Evolutionary conservation across 2,329 filamentous ascomycete species (phyloP), one percentile per base, ranked within the genome.

Genomic region (Hypoxylon sp.): DNA sequence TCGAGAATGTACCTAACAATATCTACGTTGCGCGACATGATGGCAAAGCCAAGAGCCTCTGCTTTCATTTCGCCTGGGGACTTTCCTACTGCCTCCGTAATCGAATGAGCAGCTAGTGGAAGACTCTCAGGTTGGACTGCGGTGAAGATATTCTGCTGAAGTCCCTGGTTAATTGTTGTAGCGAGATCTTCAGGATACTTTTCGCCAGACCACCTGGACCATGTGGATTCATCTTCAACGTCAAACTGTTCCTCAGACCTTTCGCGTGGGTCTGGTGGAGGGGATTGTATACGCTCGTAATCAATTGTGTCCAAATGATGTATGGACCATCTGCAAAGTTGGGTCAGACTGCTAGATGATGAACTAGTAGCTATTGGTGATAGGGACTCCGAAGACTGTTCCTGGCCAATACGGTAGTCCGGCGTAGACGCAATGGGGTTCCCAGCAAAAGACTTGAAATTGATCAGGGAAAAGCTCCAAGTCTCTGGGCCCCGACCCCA

Each of bases 401-500:
- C 71, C 67, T 77, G 72, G 73, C 74, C 56, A 11, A 55, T 50
- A 0, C 14, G 48, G 0, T 51, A 10, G 6, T 48, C 17, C 11
- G 48, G 44, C 3, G 50, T 54, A 13, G 64, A 51, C 8, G 48
- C 30, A 51, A 31, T 3, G 2, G 27, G 22, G 8, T 56, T 11
- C 7, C 33, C 13, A 31, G 37, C 10, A 27, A 61, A 35, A 14
- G 50, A 49, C 31, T 56, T 72, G 50, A 61, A 64, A 6, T 68
- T 58, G 2, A 74, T 53, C 27, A 71, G 33, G 6, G 46, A 7
- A 0, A 33, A 17, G 7, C 54, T 64, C 72, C 73, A 76, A 54
- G 42, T 6, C 46, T 57, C 50, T 1, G 74, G 74, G 0, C 74
- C 73, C 13, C 33, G 67, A 1, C 73, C 73, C 74, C 73, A 75